These are phyloP conservation scores for Diaporthe vexans DNA, from an alignment of 2,329 filamentous ascomycete genomes.

Conservation along the genomic window DNA sequence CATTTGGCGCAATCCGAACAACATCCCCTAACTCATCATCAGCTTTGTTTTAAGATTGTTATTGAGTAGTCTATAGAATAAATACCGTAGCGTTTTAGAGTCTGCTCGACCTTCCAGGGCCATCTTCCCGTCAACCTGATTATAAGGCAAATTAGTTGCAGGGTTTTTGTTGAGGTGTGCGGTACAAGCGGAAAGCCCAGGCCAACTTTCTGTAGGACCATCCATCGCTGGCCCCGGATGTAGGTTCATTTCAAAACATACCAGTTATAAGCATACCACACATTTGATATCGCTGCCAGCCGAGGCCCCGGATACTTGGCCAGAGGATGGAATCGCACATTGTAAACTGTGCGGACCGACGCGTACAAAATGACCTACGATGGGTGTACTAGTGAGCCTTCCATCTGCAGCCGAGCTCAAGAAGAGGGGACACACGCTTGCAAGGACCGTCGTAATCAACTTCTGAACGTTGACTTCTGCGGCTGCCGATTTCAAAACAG, in stretches of 20 bases:
- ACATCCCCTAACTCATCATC: background rate
- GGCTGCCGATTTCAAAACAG: no score
- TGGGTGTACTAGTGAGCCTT: no score
- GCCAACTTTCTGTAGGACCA: no score
- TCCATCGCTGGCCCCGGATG: no score
- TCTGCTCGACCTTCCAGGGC: background rate
- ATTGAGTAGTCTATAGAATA: background rate
- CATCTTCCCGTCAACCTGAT: background rate
- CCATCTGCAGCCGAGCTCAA: no score
- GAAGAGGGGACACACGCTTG: no score
- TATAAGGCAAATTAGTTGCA: no score
- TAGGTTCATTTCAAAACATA: background rate
- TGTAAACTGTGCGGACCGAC: background rate
- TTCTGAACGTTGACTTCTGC: no score
- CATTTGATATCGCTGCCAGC: background rate
- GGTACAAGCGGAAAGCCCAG: no score
- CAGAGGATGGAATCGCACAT: background rate
- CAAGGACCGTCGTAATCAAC: no score
- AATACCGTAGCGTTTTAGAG: background rate
- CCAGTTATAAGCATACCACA: slow-evolving; percentile 3
- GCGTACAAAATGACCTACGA: no score
- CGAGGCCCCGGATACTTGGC: slow-evolving; percentile 4
- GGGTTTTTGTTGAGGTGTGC: no score
- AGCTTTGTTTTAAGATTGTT: background rate
- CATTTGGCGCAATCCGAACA: slow-evolving; percentile 27